phyloP scores from a whole-genome alignment of 805 yeast genomes.

The Ogataea wickerhamii region DNA sequence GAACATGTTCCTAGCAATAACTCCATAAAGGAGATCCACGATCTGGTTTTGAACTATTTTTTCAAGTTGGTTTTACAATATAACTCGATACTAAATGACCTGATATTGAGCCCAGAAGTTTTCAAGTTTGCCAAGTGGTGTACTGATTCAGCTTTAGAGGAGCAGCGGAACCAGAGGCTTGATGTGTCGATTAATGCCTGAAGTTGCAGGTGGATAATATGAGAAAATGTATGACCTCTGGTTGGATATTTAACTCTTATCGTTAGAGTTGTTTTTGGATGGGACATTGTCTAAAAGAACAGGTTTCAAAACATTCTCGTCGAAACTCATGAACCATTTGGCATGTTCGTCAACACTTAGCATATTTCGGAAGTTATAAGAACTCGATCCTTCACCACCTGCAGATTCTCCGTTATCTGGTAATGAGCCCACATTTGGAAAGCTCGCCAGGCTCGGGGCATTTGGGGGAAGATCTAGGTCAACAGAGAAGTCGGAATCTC shows the following conservation, averaged over 20 bases:
- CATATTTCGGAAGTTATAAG: constrained; percentile 29
- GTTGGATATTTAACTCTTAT: constrained; percentile 6
- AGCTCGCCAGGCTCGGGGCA: constrained; percentile 20
- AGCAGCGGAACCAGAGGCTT: constrained; percentile 33
- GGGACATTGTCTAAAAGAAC: constrained; percentile 69
- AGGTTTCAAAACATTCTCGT: constrained; percentile 90
- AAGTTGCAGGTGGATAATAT: too few species aligned
- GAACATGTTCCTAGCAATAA: constrained; percentile 30
- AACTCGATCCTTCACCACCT: constrained; percentile 6
- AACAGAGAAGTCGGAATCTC: constrained; percentile 33
- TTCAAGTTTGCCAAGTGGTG: constrained; percentile 71
- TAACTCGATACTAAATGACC: constrained; percentile 60
- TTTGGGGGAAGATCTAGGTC: constrained; percentile 35
- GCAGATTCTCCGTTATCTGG: constrained; percentile 10
- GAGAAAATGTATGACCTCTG: too few species aligned
- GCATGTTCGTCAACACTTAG: constrained; percentile 61
- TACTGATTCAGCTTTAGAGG: constrained; percentile 58
- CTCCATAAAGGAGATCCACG: constrained; percentile 54
- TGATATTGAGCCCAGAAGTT: constrained; percentile 58
- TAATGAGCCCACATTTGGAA: constrained; percentile 15
- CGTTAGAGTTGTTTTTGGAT: constrained; percentile 11
- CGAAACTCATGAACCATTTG: constrained; percentile 90
- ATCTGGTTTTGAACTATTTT: constrained; percentile 60
- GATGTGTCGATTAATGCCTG: constrained; percentile 6
- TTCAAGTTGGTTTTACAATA: constrained; percentile 62